Percentiles rank a stretch among this genome's conserved stretches.
Conservation (phyloP, 306 rosid species). For the Spatholobus suberectus region DNA sequence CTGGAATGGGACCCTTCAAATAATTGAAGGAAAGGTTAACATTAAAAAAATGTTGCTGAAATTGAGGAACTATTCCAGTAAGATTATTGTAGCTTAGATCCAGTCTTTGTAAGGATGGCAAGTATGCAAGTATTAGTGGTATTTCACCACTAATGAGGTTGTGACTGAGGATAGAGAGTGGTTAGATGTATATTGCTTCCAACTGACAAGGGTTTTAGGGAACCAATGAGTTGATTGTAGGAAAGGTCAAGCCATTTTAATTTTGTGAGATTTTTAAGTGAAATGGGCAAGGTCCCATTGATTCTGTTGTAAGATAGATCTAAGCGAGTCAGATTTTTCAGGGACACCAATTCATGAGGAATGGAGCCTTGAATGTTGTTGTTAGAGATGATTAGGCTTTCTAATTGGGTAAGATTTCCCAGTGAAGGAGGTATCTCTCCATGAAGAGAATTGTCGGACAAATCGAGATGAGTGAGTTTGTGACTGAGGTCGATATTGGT, state of each 20-base stretch:
- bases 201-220: background rate
- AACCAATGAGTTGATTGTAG: background rate
- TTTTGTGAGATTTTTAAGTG: background rate
- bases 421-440: background rate
- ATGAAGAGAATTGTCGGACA: background rate
- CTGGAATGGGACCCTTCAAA: no score
- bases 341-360: background rate
- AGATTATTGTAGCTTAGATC: background rate
- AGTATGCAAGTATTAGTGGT: background rate
- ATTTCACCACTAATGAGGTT: background rate
- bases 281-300: background rate
- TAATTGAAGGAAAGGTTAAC: no score
- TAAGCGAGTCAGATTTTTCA: background rate
- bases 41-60: no score
- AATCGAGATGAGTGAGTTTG: background rate
- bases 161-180: background rate
- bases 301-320: background rate
- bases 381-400: background rate
- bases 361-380: background rate
- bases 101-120: background rate
- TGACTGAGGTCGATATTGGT: background rate
- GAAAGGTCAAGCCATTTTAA: background rate
- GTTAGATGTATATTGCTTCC: no score
- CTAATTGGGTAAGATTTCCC: background rate
- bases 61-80: background rate